phyloP scores from a whole-genome alignment of 495 filamentous ascomycete genomes.

The Aspergillus ellipticus region DNA sequence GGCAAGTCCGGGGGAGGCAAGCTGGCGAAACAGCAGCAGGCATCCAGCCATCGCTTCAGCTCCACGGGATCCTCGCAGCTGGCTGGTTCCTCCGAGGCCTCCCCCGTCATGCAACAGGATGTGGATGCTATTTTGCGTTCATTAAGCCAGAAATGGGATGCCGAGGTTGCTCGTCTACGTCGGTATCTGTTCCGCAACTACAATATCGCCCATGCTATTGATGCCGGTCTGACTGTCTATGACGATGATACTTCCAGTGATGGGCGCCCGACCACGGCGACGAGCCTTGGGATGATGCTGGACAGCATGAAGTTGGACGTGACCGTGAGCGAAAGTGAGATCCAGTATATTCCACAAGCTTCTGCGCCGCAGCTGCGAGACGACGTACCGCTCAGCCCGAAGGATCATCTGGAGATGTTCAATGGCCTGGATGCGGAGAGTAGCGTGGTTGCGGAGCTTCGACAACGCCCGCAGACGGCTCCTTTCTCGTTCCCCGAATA shows the following conservation, averaged over 20 bases:
- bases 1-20: slow-evolving; percentile 31
- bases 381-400: neutral
- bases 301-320: slow-evolving; percentile 40
- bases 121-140: slow-evolving; percentile 51
- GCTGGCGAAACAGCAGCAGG: slow-evolving; percentile 30
- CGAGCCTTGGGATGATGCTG: slow-evolving; percentile 39
- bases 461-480: slow-evolving; percentile 26
- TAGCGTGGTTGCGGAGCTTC: slow-evolving; percentile 13
- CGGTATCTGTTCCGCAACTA: slow-evolving; percentile 61
- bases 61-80: slow-evolving; percentile 17
- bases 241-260: slow-evolving; percentile 33
- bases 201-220: slow-evolving; percentile 48
- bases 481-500: slow-evolving; percentile 13
- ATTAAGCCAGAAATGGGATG: slow-evolving; percentile 60
- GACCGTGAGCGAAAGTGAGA: slow-evolving; percentile 33
- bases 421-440: slow-evolving; percentile 16
- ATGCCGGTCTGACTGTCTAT: slow-evolving; percentile 10
- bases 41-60: slow-evolving; percentile 17
- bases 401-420: slow-evolving; percentile 20
- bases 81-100: slow-evolving; percentile 21
- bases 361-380: slow-evolving; percentile 10
- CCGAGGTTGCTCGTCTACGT: slow-evolving; percentile 52
- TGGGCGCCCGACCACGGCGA: slow-evolving; percentile 36
- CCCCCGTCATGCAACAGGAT: slow-evolving; percentile 43
- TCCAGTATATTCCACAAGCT: slow-evolving; percentile 21